phyloP scores from a whole-genome alignment of 2,329 filamentous ascomycete species.

The Ascochyta fabae region DNA sequence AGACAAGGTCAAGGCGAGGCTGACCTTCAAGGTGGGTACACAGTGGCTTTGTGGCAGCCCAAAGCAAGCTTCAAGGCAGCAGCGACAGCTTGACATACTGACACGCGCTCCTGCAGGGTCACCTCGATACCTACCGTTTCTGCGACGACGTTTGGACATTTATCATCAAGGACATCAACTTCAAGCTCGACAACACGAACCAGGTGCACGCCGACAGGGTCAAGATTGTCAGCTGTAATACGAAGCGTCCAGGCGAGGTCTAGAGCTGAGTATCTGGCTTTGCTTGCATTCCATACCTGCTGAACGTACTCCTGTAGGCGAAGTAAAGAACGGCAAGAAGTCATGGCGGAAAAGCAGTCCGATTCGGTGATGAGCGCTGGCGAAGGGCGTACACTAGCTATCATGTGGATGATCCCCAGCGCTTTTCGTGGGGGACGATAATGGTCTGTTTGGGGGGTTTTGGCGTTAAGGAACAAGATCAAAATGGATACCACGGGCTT shows the following conservation, averaged over 20 bases:
- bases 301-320: neutral
- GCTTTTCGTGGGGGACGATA: neutral
- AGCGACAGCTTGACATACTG: slow-evolving; percentile 19
- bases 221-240: slow-evolving; percentile 98
- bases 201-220: slow-evolving; percentile 85
- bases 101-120: slow-evolving; percentile 67
- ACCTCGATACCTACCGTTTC: slow-evolving; percentile 97
- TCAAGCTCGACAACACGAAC: slow-evolving; percentile 88
- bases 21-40: slow-evolving; percentile 86
- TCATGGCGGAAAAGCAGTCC: too few relatives aligned
- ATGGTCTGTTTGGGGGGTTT: neutral
- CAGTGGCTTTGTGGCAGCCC: neutral
- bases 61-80: neutral
- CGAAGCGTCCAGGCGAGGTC: slow-evolving; percentile 74
- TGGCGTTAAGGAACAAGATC: slow-evolving; percentile 27
- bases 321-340: neutral
- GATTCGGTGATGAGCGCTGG: neutral
- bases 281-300: slow-evolving; percentile 10
- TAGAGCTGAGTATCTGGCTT: slow-evolving; percentile 34
- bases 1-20: slow-evolving; percentile 87
- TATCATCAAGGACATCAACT: slow-evolving; percentile 97
- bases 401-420: neutral
- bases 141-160: slow-evolving; percentile 99
- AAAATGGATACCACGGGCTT: slow-evolving; percentile 30
- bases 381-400: too few relatives aligned